Base-by-base conservation (phyloP, 2,329 filamentous ascomycete genomes). In the Pezizomycotina sp. region DNA sequence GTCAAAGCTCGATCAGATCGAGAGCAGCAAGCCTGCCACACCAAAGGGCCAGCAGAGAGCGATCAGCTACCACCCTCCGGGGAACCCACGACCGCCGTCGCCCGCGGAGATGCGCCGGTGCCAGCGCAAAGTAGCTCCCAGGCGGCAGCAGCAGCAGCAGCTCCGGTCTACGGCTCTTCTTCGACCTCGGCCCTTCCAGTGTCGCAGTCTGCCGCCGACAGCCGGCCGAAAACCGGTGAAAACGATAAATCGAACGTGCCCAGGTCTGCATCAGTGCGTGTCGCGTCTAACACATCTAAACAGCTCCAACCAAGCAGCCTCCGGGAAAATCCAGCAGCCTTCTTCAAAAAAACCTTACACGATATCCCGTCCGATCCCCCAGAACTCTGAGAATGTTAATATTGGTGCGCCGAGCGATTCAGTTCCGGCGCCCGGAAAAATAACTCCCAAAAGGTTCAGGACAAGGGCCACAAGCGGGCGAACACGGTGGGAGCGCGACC, bases 241-340 rank as follows among this genome's bases (percentile, higher is more conserved):
- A 44, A 36, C 4, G 33, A 25, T 15, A 39, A 39, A 8, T 44
- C 41, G 8, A 31, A 34, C 12, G 41, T 44, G 12, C 40, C 41
- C 4, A 36, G 41, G 10, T 44, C 41, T 3, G 33, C 39, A 19
- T 44, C 41, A 19, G 41, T 44, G n/a, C 36, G 41, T 19, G 36
- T 40, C 23, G 37, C 41, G 14, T 26, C 41, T 5, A 38, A 43
- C 18, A 43, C 36, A 3, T 31, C 36, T 6, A 32, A 27, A n/a
- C 39, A 44, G 22, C 38, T 32, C n/a, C 25, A 31, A 7, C 15
- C 32, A 36, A 2, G 12, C 20, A 56, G 83, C 71, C 3, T 79
- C 92, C 56, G 86, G 83, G 46, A 78, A 78, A 46, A 82, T 95
- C 51, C 79, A 89, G 47, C 86, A 92, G 55, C 79, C 79, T 7